phyloP scores from a whole-genome alignment of 306 rosid genomes.

The Cucurbita maxima region DNA sequence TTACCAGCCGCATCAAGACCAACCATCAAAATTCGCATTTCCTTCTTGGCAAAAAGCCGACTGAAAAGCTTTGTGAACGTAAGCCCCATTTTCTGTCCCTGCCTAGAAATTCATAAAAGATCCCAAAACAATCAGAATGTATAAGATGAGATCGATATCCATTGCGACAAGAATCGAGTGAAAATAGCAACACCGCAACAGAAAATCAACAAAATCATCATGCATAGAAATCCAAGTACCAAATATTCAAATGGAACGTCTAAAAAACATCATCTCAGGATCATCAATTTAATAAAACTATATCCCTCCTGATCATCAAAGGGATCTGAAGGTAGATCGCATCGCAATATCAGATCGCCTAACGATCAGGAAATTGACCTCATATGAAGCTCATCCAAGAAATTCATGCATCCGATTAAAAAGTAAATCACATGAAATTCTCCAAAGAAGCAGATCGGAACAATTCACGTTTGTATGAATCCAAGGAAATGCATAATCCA shows the following conservation, averaged over 20 bases:
- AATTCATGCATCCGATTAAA: neutral
- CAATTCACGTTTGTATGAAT: neutral
- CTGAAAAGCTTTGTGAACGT: slow-evolving; percentile 97
- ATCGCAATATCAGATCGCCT: neutral
- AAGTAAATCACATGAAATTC: neutral
- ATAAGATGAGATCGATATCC: neutral
- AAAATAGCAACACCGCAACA: neutral
- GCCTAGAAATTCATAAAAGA: neutral
- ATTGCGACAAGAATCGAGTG: neutral
- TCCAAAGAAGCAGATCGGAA: neutral
- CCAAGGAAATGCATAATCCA: neutral
- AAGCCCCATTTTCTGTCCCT: slow-evolving; percentile 67
- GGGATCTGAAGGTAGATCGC: neutral
- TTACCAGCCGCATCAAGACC: slow-evolving; percentile 99
- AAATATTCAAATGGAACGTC: neutral
- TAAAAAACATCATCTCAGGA: neutral
- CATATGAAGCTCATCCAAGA: neutral
- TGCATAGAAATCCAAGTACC: neutral
- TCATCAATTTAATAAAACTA: neutral
- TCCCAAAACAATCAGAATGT: neutral
- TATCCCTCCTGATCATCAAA: neutral
- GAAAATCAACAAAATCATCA: neutral
- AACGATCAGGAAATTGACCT: neutral
- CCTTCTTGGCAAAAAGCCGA: slow-evolving; percentile 97
- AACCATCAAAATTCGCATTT: slow-evolving; percentile 98